Base-by-base conservation (phyloP, 306 rosid species). In the Carpinus fangiana region DNA sequence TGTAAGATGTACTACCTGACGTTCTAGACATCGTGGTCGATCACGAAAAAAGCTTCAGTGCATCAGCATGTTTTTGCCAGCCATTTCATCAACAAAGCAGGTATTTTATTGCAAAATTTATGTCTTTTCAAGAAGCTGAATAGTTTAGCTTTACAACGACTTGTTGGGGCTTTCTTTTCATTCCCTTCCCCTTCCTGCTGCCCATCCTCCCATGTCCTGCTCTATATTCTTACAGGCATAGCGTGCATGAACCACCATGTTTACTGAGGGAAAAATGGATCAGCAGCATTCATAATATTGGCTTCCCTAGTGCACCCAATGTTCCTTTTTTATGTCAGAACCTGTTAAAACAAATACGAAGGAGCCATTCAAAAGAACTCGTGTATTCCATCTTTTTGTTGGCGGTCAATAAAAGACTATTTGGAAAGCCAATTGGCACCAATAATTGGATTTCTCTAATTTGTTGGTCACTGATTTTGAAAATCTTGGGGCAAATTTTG, bases 61-160 rank as follows among this genome's bases (percentile, higher is more conserved):
- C 60, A 41, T 41, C 45, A 41, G 45, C 45, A 41, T 41, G 45
- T 41, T 41, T 41, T 54, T n/a, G 14, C 68, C 45, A 52, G 52
- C 46, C 20, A 70, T 73, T 54, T 36, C 73, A 11, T 72, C 51
- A 36, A 8, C 55, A n/a, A 72, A 76, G 74, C 12, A 72, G 70
- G 79, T 72, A 73, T 76, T 41, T 55, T 77, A 59, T 73, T 59
- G 76, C 75, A 28, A 59, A 74, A 31, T 38, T 57, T 59, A 21
- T 59, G 45, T 48, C 54, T 13, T 70, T 21, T 41, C 61, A 52
- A 43, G 74, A 62, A 43, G 70, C 80, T 51, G 57, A 38, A 59
- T 59, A 1, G 65, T 14, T 23, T 23, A 11, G 65, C 34, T 59
- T 23, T 59, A 59, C 65, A 59, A 59, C 12, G 28, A 59, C 65